phyloP scores from a whole-genome alignment of 2,329 filamentous ascomycete species.

The Stemphylium lycopersici region DNA sequence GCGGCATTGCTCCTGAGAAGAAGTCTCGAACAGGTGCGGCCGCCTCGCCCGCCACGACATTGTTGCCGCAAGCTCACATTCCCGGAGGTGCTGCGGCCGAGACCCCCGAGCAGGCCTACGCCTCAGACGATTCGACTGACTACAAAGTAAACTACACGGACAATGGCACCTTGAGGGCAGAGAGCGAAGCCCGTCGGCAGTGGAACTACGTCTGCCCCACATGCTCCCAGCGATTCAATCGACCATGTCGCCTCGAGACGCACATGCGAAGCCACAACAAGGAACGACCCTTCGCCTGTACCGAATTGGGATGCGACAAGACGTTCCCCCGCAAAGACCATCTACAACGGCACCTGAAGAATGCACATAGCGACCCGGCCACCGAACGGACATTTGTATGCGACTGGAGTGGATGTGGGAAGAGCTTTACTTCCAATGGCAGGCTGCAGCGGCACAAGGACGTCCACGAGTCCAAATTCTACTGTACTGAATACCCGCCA shows the following conservation, averaged over 20 bases:
- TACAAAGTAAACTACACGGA: conserved; percentile 36
- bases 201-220: conserved; percentile 80
- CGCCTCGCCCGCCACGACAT: conserved; percentile 7
- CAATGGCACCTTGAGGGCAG: conserved; percentile 34
- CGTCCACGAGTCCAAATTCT: conserved; percentile 78
- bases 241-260: conserved; percentile 75
- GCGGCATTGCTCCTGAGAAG: conserved; percentile 22
- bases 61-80: conserved; percentile 6
- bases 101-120: conserved; percentile 19
- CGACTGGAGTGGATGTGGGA: conserved; percentile 73
- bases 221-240: conserved; percentile 85
- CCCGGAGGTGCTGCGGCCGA: conserved; percentile 17
- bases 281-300: conserved; percentile 79
- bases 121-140: conserved; percentile 34
- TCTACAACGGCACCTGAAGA: conserved; percentile 82
- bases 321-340: conserved; percentile 86
- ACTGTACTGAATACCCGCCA: conserved; percentile 71
- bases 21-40: conserved; percentile 34
- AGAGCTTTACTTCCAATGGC: conserved; percentile 81
- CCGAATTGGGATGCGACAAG: conserved; percentile 75
- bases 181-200: conserved; percentile 58
- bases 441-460: conserved; percentile 76
- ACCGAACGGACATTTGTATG: conserved; percentile 72
- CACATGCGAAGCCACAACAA: conserved; percentile 87
- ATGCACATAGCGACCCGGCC: conserved; percentile 68